Percentiles rank a stretch among this genome's conserved stretches.
Conservation (phyloP, 2,329 filamentous ascomycete genomes). For the Albifimbria verrucaria region DNA sequence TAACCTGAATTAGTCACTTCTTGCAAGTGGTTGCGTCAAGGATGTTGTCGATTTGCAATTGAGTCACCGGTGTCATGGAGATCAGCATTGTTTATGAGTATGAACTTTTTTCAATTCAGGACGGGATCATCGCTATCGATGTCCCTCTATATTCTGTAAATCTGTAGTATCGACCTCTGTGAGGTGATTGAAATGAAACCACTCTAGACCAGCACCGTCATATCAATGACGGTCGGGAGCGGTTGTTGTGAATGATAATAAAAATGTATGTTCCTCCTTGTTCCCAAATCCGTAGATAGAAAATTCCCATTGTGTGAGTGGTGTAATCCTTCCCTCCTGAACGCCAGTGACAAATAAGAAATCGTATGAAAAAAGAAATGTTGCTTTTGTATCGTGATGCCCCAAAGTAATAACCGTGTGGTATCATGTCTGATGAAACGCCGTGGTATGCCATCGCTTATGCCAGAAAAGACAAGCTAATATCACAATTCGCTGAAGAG, state of each 20-base stretch:
- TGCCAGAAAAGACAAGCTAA: conserved; percentile 13
- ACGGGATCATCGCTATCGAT: neutral
- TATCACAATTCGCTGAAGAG: conserved; percentile 13
- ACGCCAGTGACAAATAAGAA: neutral
- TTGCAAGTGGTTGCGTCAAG: neutral
- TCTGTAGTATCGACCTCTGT: neutral
- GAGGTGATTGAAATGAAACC: neutral
- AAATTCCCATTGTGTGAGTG: conserved; percentile 5
- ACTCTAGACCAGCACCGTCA: neutral
- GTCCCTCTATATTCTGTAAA: neutral
- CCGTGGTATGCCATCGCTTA: conserved; percentile 25
- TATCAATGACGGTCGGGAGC: neutral
- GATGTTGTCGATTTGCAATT: neutral
- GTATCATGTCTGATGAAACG: conserved; percentile 25
- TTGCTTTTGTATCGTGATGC: conserved; percentile 14
- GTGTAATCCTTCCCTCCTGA: neutral
- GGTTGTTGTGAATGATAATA: neutral
- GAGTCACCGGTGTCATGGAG: neutral
- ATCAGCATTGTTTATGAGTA: neutral
- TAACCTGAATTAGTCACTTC: neutral
- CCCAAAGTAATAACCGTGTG: conserved; percentile 17
- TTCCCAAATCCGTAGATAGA: neutral
- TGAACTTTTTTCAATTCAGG: neutral
- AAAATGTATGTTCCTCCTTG: no score
- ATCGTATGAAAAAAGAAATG: conserved; percentile 8